Conservation (phyloP, 306 rosid genomes). For the Rosa multiflora region DNA sequence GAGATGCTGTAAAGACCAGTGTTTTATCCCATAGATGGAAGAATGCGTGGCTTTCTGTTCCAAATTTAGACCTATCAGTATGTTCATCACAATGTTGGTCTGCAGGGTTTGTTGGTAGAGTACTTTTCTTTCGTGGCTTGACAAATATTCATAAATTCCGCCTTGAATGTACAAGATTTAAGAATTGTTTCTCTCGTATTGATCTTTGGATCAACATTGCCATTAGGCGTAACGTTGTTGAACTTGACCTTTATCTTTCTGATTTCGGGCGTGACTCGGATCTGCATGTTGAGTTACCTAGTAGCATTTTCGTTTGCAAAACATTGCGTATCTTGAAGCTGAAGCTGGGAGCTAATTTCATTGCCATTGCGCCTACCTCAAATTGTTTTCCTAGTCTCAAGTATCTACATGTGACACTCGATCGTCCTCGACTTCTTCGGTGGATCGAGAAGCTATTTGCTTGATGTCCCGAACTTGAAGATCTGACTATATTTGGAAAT, state of each 20-base stretch:
- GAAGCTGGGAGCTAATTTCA: not conserved
- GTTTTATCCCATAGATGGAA: not conserved
- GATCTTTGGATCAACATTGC: not conserved
- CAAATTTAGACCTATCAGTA: not conserved
- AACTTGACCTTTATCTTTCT: slow-evolving; percentile 1
- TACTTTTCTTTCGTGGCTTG: not conserved
- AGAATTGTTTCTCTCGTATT: not conserved
- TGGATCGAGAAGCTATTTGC: not conserved
- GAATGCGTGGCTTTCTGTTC: not conserved
- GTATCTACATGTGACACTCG: not conserved
- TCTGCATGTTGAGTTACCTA: not conserved
- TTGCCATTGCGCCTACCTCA: not conserved
- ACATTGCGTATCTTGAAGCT: not conserved
- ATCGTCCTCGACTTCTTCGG: not conserved
- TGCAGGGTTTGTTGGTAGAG: not conserved
- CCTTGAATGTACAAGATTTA: too few species aligned
- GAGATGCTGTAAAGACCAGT: not conserved
- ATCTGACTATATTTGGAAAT: not conserved
- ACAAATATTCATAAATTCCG: not conserved
- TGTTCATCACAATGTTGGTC: not conserved
- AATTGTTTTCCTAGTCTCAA: not conserved
- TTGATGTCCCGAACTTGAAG: not conserved
- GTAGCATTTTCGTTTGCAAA: not conserved
- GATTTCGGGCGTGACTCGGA: not conserved
- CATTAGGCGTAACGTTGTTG: not conserved